Evolutionary conservation across 129 eudicot species (phyloP).

Genomic region (Flaveria ramosissima): DNA sequence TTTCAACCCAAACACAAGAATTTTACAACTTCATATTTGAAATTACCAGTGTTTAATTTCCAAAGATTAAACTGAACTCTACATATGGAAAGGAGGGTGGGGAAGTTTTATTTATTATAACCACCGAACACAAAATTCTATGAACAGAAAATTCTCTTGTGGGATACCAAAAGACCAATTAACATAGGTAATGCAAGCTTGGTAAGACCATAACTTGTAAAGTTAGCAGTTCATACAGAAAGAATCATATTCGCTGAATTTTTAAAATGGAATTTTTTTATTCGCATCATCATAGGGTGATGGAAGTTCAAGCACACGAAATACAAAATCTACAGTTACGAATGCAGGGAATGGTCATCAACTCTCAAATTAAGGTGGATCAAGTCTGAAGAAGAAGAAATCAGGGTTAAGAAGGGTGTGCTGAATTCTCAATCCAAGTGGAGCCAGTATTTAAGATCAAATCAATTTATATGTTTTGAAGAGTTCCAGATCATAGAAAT

Average conservation of each 20-base stretch:
- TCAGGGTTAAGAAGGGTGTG: neutral
- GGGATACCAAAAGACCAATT: neutral
- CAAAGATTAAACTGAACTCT: neutral
- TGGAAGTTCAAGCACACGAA: slow-evolving; percentile 4
- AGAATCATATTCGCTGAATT: neutral
- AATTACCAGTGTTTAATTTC: neutral
- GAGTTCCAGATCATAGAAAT: neutral
- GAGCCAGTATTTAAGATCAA: neutral
- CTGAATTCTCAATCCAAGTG: neutral
- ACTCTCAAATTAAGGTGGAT: neutral
- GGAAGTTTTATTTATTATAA: neutral
- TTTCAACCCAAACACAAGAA: neutral
- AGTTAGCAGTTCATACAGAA: neutral
- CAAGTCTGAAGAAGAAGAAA: neutral
- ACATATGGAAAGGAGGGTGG: neutral
- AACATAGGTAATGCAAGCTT: neutral
- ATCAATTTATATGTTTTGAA: neutral
- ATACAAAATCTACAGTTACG: neutral
- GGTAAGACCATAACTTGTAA: neutral
- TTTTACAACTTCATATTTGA: neutral
- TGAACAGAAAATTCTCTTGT: neutral
- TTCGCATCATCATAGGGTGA: neutral
- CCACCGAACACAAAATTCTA: neutral
- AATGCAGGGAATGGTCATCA: neutral
- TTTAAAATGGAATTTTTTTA: neutral